Evolutionary conservation across 164 flowering plant genomes (phyloP), one percentile per base, ranked within the genome.

Genomic region (Tinospora cordifolia): DNA sequence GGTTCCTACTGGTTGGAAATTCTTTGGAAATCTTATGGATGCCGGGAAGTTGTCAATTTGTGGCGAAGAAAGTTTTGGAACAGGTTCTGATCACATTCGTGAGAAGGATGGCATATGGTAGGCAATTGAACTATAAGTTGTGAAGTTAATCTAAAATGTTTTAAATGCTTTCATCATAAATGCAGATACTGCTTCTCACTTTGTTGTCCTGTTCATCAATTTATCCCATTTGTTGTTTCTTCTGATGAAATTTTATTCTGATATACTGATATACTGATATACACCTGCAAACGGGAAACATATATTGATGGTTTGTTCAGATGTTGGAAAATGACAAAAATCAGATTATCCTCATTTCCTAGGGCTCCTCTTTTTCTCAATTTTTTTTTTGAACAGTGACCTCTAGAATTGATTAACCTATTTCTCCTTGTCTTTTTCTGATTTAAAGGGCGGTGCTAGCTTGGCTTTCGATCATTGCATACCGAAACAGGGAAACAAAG

Each of bases 91-190:
- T 79, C 99, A 95, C 81, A 88, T 95, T 46, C 96, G 99, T 59
- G 99, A 95, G 83, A 95, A 95, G 84, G 99, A 95, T 85, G 99
- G 99, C 70, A 91, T 95, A 75, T 95, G 99, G 99, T 93, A 87
- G 76, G 21, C 69, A n/a, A 15, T 73, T 12, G 19, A 67, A 22
- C 40, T 57, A 17, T 25, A 14, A 68, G 6, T 13, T 1, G 11
- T 65, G 13, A 6, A 3, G 8, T 39, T 40, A 39, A 39, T n/a
- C n/a, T 65, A 8, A 10, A 12, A 19, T 64, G 19, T 64, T 5
- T n/a, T 51, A 51, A 44, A 14, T 9, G 47, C 47, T 10, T 44
- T 44, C 14, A 44, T 44, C 12, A 44, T 44, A 44, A 44, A 44
- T 2, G 0, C 13, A 44, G 47, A 44, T 44, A 44, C 47, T 44